Evolutionary conservation across 768 basidiomycete genomes (phyloP), one percentile per base, ranked within the genome.

Genomic region (Tricholoma saponaceum): DNA sequence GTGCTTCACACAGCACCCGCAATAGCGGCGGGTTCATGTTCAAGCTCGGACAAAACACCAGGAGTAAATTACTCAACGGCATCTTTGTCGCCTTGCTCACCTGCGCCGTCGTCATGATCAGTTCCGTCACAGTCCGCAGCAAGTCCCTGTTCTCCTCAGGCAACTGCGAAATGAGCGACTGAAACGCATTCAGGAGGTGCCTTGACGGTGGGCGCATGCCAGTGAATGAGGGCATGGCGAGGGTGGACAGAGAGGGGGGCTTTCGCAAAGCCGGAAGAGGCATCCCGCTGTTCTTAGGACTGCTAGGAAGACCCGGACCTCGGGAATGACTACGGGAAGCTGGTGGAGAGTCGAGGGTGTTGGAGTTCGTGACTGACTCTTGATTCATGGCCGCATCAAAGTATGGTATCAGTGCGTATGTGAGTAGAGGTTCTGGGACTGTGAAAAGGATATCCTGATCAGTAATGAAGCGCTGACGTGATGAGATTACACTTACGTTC

Each of bases 361-460:
- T 57, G 61, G 67, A 70, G 60, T 77, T 73, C 28, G 68, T 62
- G 30, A 68, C 74, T 39, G 71, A 81, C 66, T 88, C 87, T 55
- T 80, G 79, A 39, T 72, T 73, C 66, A 94, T 77, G 16, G 87
- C 89, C 14, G 83, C 82, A 55, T 97, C 94, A 67, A 97, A 98
- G 63, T 82, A 81, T 0, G 87, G 86, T 26, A 81, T 72, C 6
- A 95, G 78, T 14, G 76, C 75, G 30, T 82, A 77, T 4, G 95
- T 98, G 58, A 98, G 72, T 51, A 97, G 86, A 0, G 89, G 85
- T 59, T 92, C 89, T 1, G 94, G 95, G 37, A 98, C 95, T 97
- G 63, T 23, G 57, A 51, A 22, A 43, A 9, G 57, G 22, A 43
- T n/a, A 55, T 23, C 55, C 54, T 28, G 49, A 18, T 60, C 20